These are phyloP conservation scores for Boletus sp. DNA, from an alignment of 768 basidiomycete species.

Conservation along the genomic window DNA sequence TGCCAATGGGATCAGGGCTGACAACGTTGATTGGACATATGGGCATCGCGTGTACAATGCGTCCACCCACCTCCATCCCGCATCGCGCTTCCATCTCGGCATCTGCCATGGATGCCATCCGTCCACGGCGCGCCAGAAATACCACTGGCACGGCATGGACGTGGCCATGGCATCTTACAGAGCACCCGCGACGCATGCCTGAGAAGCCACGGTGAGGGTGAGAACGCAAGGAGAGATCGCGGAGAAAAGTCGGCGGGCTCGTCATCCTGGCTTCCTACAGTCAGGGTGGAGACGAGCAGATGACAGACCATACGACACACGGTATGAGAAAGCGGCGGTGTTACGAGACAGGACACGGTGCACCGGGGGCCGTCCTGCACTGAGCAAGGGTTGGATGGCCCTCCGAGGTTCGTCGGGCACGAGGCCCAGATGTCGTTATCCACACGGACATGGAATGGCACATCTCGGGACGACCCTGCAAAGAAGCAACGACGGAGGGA, in stretches of 20 bases:
- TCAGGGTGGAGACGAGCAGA: neutral
- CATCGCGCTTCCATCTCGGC: neutral
- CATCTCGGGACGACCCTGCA: constrained; percentile 4
- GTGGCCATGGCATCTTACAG: neutral
- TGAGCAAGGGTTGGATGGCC: neutral
- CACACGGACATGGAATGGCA: neutral
- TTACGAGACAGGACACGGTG: neutral
- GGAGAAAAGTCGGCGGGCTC: neutral
- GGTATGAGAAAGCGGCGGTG: neutral
- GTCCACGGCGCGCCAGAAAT: neutral
- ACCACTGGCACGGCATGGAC: neutral
- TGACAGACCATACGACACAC: neutral
- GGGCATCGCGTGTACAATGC: neutral
- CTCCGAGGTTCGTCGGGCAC: constrained; percentile 2
- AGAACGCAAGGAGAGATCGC: constrained; percentile 1
- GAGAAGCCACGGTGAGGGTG: constrained; percentile 1
- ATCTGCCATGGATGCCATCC: neutral
- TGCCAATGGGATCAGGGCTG: neutral
- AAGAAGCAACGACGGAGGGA: constrained; percentile 1
- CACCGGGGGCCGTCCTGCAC: neutral
- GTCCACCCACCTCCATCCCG: neutral
- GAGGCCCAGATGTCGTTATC: constrained; percentile 4
- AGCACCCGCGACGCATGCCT: constrained; percentile 1
- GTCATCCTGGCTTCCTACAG: neutral
- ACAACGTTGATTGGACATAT: neutral